Evolutionary conservation across 2,329 filamentous ascomycete genomes (phyloP).

Genomic region (Colletotrichum sp.): DNA sequence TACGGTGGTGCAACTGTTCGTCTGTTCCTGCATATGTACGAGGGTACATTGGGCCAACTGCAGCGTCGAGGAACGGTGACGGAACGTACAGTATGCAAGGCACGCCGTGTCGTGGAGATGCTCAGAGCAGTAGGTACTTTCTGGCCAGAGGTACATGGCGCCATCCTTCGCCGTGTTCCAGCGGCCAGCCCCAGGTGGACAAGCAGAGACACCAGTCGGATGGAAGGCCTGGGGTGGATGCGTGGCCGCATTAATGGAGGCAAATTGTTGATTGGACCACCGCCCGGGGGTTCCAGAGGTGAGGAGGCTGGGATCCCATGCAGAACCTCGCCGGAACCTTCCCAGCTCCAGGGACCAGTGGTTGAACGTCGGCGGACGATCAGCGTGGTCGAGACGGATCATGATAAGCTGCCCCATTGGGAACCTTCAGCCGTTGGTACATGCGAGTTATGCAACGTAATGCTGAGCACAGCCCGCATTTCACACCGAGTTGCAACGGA

Average conservation of each 20-base stretch:
- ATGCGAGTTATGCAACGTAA: slow-evolving; percentile 21
- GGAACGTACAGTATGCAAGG: slow-evolving; percentile 16
- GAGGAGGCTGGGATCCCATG: not conserved
- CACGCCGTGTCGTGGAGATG: not conserved
- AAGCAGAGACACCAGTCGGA: not conserved
- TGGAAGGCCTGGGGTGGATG: slow-evolving; percentile 1
- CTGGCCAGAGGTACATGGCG: not conserved
- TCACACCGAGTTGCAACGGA: slow-evolving; percentile 7
- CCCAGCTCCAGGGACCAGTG: slow-evolving; percentile 6
- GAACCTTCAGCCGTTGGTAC: slow-evolving; percentile 8
- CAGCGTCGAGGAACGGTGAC: not conserved
- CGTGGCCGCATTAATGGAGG: slow-evolving; percentile 17
- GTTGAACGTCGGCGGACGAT: slow-evolving; percentile 4
- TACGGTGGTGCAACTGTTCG: slow-evolving; percentile 7
- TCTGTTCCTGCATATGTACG: slow-evolving; percentile 20
- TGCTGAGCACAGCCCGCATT: slow-evolving; percentile 16
- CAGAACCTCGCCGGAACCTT: not conserved
- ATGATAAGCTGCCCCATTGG: slow-evolving; percentile 21
- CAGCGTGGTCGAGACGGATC: slow-evolving; percentile 8
- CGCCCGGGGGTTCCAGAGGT: not conserved
- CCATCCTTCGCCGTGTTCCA: not conserved
- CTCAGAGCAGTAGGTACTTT: not conserved
- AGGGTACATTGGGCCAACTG: not conserved
- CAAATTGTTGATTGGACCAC: slow-evolving; percentile 18
- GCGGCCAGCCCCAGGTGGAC: not conserved